Conservation (phyloP, 163 green algal genomes). For the Botryococcus braunii region DNA sequence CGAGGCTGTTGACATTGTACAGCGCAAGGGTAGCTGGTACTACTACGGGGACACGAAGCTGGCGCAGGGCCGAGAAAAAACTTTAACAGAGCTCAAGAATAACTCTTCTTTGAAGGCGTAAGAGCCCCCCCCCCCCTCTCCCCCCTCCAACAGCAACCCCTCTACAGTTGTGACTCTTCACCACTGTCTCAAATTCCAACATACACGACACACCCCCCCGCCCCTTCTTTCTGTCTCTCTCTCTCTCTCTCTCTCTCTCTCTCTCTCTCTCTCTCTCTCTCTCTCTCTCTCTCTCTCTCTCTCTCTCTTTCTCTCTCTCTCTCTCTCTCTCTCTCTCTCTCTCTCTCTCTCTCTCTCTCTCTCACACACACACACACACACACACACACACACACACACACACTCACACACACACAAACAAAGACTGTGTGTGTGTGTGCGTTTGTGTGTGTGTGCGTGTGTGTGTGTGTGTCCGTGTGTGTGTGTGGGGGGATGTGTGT, state of each 20-base stretch:
- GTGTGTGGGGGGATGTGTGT: neutral
- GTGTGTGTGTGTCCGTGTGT: neutral
- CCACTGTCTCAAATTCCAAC: neutral
- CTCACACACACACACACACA: neutral
- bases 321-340: neutral
- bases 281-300: no score
- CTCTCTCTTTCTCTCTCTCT: no score
- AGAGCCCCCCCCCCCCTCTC: no score
- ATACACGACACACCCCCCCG: no score
- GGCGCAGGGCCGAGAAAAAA: constrained; percentile 66
- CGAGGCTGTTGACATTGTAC: constrained; percentile 55
- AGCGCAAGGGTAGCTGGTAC: constrained; percentile 57
- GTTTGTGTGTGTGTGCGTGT: neutral
- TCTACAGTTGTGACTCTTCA: neutral
- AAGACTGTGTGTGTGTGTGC: neutral
- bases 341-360: neutral
- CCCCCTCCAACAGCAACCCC: no score
- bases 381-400: neutral
- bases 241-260: no score
- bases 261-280: no score
- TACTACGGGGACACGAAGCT: constrained; percentile 47
- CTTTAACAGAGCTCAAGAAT: constrained; percentile 39
- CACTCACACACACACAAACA: neutral
- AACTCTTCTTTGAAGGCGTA: constrained; percentile 19
- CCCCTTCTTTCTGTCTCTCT: no score